phyloP scores from a whole-genome alignment of 768 basidiomycete species.

The Podaxis carcinomalis region DNA sequence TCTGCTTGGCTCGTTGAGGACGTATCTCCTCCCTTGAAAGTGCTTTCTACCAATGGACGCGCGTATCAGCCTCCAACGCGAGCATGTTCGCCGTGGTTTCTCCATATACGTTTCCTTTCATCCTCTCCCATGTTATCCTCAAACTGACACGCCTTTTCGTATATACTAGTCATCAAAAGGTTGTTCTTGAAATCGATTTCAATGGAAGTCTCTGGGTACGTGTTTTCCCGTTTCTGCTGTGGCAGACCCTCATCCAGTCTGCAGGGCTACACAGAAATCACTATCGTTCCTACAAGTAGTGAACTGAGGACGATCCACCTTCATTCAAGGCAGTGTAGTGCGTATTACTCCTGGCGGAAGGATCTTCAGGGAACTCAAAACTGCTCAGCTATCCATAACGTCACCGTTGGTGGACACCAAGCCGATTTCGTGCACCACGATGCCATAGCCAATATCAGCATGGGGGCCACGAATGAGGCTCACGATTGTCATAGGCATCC shows the following conservation, averaged over 20 bases:
- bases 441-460: conserved; percentile 60
- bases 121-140: conserved; percentile 16
- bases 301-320: conserved; percentile 83
- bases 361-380: conserved; percentile 15
- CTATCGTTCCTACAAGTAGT: conserved; percentile 73
- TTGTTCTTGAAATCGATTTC: conserved; percentile 92
- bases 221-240: conserved; percentile 10
- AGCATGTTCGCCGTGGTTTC: conserved; percentile 80
- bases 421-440: conserved; percentile 81
- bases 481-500: conserved; percentile 86
- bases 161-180: conserved; percentile 94
- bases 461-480: conserved; percentile 47
- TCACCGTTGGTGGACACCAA: conserved; percentile 65
- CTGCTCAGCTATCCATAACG: conserved; percentile 60
- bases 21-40: conserved; percentile 17
- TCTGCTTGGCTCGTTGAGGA: not conserved
- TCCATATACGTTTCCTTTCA: conserved; percentile 70
- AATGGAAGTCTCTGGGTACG: conserved; percentile 80
- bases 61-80: conserved; percentile 63
- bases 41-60: conserved; percentile 40
- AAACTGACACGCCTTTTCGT: conserved; percentile 39
- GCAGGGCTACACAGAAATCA: conserved; percentile 93
- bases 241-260: conserved; percentile 18
- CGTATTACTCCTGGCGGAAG: conserved; percentile 23
- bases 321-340: conserved; percentile 86